Evolutionary conservation across 345 rosid genomes (phyloP).

Genomic region (Euphorbia tirucalli): DNA sequence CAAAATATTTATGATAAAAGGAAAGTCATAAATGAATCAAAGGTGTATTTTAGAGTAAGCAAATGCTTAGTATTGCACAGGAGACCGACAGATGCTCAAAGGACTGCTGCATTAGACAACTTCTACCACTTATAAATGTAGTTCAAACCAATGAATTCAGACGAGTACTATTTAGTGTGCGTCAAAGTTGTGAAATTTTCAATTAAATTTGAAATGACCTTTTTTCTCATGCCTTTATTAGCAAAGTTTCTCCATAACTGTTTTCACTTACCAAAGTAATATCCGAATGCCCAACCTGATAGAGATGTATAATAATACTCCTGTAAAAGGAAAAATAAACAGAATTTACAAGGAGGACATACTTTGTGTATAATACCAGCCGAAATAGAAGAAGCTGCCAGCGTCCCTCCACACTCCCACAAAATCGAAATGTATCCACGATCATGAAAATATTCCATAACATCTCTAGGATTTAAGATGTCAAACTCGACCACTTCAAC

Average conservation of each 20-base stretch:
- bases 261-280: too few species aligned
- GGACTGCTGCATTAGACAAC: not conserved
- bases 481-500: constrained; percentile 98
- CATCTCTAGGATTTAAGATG: constrained; percentile 85
- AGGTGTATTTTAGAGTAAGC: not conserved
- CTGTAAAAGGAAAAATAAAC: too few species aligned
- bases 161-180: not conserved
- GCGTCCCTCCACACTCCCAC: constrained; percentile 96
- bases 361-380: constrained; percentile 93
- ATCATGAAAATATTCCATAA: constrained; percentile 87
- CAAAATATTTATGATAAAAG: not conserved
- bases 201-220: not conserved
- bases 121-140: not conserved
- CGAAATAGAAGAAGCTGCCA: constrained; percentile 90
- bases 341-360: not conserved
- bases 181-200: constrained; percentile 19
- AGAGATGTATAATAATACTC: too few species aligned
- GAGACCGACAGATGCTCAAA: not conserved
- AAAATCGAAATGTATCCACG: constrained; percentile 88
- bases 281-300: too few species aligned
- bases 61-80: not conserved
- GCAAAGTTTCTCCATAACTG: not conserved
- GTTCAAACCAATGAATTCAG: not conserved
- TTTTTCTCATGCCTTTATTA: not conserved
- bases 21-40: not conserved